Evolutionary conservation across 179 eudicot species (phyloP), one percentile per base, ranked within the genome.

Genomic region (Beta macrorhiza): DNA sequence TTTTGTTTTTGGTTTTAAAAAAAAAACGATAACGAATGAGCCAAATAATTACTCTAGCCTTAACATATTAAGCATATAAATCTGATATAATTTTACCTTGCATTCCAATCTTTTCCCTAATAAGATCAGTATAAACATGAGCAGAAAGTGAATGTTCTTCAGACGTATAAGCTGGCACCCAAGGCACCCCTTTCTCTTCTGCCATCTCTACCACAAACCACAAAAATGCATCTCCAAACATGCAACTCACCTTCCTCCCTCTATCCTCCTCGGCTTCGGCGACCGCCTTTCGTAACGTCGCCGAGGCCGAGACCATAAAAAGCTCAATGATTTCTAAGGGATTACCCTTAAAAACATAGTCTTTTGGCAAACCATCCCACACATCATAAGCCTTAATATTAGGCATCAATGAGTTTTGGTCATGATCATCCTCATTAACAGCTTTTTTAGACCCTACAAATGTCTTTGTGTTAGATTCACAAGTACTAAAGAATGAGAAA

Each of bases 81-180:
- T 51, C 8, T 11, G 10, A 0, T 12, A 9, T 2, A 2, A 14
- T 55, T 37, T 77, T 77, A 82, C 81, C 84, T n/a, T 77, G 56
- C 53, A 63, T 42, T 9, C 78, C 84, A 49, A 83, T 45, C 56
- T 74, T 83, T 16, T 79, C 61, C 32, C 85, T 79, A 45, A 83
- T 65, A 32, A 83, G 74, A 79, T 80, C 83, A 53, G 86, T 83
- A 56, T 80, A 75, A 37, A 83, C 57, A 80, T 83, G 86, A 57
- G 72, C 64, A 2, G 79, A 69, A n/a, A 83, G 83, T 10, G 83
- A 74, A 71, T 80, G 83, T 70, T 67, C 86, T 29, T 62, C 83
- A 0, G 86, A 80, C 37, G 78, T 72, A 32, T 63, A 83, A 37
- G 49, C 42, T 29, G 83, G 74, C 3, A 80, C 77, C 86, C 86